Conservation (phyloP, 495 filamentous ascomycete genomes). For the Bombardia bombarda region DNA sequence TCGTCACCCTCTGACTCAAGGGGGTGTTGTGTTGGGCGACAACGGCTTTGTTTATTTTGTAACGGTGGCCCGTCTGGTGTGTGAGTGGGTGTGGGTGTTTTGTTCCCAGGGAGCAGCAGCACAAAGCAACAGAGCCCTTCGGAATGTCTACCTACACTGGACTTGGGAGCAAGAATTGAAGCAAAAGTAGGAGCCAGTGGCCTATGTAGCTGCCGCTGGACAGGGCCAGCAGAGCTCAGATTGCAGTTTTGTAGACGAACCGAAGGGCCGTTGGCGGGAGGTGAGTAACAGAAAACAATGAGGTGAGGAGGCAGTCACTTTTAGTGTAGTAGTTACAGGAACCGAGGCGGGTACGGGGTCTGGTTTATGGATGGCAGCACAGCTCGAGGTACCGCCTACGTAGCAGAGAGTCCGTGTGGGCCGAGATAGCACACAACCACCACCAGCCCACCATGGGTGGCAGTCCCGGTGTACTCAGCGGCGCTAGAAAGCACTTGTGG, state of each 20-base stretch:
- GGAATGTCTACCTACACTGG: background rate
- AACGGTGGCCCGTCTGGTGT: background rate
- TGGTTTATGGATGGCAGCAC: too few species aligned
- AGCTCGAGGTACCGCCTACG: too few species aligned
- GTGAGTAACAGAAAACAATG: background rate
- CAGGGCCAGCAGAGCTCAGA: conserved; percentile 2
- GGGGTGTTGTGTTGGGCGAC: background rate
- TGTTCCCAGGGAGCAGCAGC: background rate
- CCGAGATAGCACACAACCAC: conserved; percentile 8
- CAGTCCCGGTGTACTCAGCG: background rate
- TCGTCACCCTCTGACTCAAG: too few species aligned
- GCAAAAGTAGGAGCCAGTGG: too few species aligned
- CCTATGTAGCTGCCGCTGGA: background rate
- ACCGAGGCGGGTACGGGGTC: too few species aligned
- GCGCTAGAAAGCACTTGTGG: background rate
- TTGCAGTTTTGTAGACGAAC: conserved; percentile 10
- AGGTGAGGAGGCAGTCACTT: conserved; percentile 12
- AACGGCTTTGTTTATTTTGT: conserved; percentile 1
- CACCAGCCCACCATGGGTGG: conserved; percentile 2
- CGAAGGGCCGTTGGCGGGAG: background rate
- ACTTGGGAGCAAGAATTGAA: too few species aligned
- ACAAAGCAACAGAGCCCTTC: background rate
- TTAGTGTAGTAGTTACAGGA: conserved; percentile 6
- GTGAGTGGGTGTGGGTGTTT: background rate
- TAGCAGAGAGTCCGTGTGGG: conserved; percentile 12